Percentiles rank a stretch among this genome's conserved stretches.
Evolutionary conservation across 2,329 filamentous ascomycete genomes (phyloP).

Genomic region (Hymenotorrendiella dingleyae): DNA sequence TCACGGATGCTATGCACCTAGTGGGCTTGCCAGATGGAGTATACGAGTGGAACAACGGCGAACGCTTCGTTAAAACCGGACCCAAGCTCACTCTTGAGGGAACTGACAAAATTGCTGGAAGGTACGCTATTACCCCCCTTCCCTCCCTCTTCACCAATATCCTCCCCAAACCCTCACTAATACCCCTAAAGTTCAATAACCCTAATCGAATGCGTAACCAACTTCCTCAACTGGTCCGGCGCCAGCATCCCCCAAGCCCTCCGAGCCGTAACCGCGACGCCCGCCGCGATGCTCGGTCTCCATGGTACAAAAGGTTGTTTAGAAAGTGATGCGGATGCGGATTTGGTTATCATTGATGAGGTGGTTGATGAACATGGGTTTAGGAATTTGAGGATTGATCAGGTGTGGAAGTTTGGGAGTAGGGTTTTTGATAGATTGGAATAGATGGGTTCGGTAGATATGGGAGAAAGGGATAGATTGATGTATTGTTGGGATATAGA

Average conservation of each 20-base stretch:
- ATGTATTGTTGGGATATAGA: not conserved
- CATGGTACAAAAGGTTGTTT: slow-evolving; percentile 60
- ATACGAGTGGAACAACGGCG: slow-evolving; percentile 80
- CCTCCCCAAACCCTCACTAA: not conserved
- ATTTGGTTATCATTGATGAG: slow-evolving; percentile 63
- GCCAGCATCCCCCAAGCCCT: slow-evolving; percentile 62
- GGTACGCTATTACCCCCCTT: slow-evolving; percentile 33
- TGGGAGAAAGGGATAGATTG: not conserved
- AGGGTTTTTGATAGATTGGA: slow-evolving; percentile 12
- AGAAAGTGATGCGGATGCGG: slow-evolving; percentile 58
- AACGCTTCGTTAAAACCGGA: slow-evolving; percentile 63
- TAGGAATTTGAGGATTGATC: slow-evolving; percentile 39
- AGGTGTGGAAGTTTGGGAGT: slow-evolving; percentile 27
- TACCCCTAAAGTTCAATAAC: slow-evolving; percentile 52
- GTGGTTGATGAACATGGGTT: slow-evolving; percentile 37
- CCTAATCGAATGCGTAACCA: slow-evolving; percentile 76
- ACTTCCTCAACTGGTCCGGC: slow-evolving; percentile 72
- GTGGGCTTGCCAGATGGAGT: slow-evolving; percentile 77
- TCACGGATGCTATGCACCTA: slow-evolving; percentile 88
- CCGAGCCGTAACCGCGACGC: slow-evolving; percentile 68
- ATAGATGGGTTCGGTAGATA: not conserved
- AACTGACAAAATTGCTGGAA: slow-evolving; percentile 72
- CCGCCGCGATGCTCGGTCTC: slow-evolving; percentile 69
- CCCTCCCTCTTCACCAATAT: not conserved
- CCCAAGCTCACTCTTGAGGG: slow-evolving; percentile 69